phyloP scores from a whole-genome alignment of 1,139 yeast species.

The Blastobotrys raffinosifermentans region DNA sequence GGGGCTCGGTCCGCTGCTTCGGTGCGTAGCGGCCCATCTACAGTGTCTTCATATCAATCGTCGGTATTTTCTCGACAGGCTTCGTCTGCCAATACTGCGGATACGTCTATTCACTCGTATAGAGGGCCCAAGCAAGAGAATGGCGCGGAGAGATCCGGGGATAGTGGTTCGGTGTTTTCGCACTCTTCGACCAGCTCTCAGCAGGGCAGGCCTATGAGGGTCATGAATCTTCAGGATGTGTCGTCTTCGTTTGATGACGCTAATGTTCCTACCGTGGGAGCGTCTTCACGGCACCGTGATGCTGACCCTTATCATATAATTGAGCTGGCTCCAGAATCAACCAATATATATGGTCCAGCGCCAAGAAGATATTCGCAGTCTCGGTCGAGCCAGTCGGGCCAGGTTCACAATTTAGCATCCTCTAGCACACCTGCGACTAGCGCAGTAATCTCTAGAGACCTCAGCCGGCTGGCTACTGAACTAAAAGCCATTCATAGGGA shows the following conservation, averaged over 20 bases:
- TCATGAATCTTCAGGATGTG: conserved; percentile 21
- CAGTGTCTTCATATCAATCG: conserved; percentile 19
- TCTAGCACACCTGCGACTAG: too few relatives aligned
- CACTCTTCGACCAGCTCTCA: conserved; percentile 1
- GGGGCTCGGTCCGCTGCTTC: conserved; percentile 10
- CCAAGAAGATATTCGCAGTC: too few relatives aligned
- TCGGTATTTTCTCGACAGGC: conserved; percentile 23
- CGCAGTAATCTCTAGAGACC: too few relatives aligned
- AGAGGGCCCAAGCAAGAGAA: conserved; percentile 1
- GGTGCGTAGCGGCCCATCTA: conserved; percentile 6
- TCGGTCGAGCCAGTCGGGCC: too few relatives aligned
- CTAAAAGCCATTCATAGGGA: conserved; percentile 16
- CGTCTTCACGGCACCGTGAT: not conserved
- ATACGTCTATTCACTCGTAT: conserved; percentile 10
- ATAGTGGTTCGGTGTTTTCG: not conserved
- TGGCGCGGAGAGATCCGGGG: not conserved
- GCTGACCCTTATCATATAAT: conserved; percentile 2
- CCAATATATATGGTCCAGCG: not conserved
- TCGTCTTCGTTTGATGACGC: conserved; percentile 12
- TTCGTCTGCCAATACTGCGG: conserved; percentile 15
- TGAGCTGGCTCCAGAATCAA: not conserved
- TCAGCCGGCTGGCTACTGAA: conserved; percentile 17
- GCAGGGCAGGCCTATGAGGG: conserved; percentile 21
- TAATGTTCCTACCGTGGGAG: not conserved
- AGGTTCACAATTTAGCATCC: too few relatives aligned